Conservation (phyloP, 1,284 basidiomycete genomes). For the Sanghuangporus sanghuang region DNA sequence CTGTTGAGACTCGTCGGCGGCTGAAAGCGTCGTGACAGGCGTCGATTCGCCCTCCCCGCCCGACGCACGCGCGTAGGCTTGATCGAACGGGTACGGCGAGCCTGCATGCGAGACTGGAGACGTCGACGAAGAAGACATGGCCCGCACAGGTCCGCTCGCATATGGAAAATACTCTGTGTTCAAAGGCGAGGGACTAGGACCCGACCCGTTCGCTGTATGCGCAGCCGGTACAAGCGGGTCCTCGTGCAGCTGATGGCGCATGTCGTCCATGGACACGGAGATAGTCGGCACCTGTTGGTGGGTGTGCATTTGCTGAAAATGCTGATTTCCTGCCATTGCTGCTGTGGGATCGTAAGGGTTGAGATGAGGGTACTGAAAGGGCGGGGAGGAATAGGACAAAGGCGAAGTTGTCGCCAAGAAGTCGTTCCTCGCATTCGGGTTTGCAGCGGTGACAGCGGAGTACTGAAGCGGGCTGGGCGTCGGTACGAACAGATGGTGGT, state of each 20-base stretch:
- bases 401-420: slow-evolving; percentile 5
- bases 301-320: not conserved
- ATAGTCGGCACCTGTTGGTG: not conserved
- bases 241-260: not conserved
- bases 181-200: not conserved
- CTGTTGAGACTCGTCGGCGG: slow-evolving; percentile 1
- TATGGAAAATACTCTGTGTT: slow-evolving; percentile 4
- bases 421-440: not conserved
- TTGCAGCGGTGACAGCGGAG: not conserved
- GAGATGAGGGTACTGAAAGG: not conserved
- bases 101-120: slow-evolving; percentile 6
- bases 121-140: not conserved
- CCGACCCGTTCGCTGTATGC: not conserved
- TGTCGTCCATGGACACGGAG: not conserved
- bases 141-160: not conserved
- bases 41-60: slow-evolving; percentile 10
- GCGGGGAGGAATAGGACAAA: slow-evolving; percentile 3
- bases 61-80: not conserved
- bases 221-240: not conserved
- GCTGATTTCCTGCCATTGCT: not conserved
- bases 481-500: not conserved
- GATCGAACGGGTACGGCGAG: not conserved
- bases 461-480: slow-evolving; percentile 2
- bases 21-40: slow-evolving; percentile 12
- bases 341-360: not conserved